Evolutionary conservation across 2,329 filamentous ascomycete species (phyloP).

Genomic region (Hypoxylon sp.): DNA sequence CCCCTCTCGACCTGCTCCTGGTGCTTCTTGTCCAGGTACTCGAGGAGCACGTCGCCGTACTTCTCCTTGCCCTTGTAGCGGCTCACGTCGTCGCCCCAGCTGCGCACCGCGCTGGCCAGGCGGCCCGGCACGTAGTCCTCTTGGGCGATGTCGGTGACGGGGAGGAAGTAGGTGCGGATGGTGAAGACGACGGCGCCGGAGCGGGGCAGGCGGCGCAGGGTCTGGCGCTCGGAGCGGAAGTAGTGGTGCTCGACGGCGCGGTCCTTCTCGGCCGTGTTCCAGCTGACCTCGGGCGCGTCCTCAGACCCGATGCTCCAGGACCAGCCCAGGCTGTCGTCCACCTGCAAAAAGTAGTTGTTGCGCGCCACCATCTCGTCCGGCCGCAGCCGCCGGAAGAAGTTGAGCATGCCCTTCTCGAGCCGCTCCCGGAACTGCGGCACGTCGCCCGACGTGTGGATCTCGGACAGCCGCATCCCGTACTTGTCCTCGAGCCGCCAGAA

Average conservation of each 20-base stretch:
- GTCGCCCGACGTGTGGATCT: conserved; percentile 80
- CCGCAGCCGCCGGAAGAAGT: conserved; percentile 75
- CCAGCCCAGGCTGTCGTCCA: conserved; percentile 81
- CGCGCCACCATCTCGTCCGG: conserved; percentile 70
- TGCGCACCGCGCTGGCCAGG: conserved; percentile 78
- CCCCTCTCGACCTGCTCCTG: conserved; percentile 74
- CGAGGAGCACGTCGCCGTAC: conserved; percentile 76
- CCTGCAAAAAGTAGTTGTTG: conserved; percentile 90
- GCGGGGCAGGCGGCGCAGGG: conserved; percentile 67
- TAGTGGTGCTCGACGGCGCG: conserved; percentile 75
- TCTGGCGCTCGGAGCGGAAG: conserved; percentile 81
- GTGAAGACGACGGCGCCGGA: conserved; percentile 73
- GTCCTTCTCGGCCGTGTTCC: conserved; percentile 79
- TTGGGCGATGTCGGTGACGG: conserved; percentile 69
- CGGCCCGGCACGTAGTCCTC: conserved; percentile 81
- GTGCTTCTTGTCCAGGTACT: conserved; percentile 79
- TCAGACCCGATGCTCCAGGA: conserved; percentile 78
- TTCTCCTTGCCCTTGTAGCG: conserved; percentile 80
- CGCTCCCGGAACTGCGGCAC: conserved; percentile 57
- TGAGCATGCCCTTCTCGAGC: conserved; percentile 48
- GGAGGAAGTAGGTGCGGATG: conserved; percentile 81
- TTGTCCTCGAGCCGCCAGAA: conserved; percentile 88
- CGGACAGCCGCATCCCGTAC: conserved; percentile 77
- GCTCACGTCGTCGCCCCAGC: conserved; percentile 81
- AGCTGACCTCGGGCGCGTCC: conserved; percentile 69